phyloP scores from a whole-genome alignment of 129 eudicot genomes.

The Mikania micrantha region DNA sequence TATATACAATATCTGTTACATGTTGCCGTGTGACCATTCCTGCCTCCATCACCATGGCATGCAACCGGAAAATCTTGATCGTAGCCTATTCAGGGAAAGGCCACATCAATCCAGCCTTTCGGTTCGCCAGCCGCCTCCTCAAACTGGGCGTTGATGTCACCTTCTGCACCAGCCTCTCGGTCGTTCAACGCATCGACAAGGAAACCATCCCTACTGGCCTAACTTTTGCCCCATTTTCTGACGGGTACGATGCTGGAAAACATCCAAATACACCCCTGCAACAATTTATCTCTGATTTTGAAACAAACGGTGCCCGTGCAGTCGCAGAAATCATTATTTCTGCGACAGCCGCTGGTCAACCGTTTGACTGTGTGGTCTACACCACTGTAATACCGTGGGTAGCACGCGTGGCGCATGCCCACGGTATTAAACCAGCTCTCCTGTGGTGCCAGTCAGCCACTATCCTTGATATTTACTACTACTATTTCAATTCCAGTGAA shows the following conservation, averaged over 20 bases:
- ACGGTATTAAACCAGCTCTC: neutral
- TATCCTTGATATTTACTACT: neutral
- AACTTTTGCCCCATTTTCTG: too few relatives aligned
- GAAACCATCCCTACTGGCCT: too few relatives aligned
- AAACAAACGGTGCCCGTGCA: neutral
- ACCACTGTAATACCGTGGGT: neutral
- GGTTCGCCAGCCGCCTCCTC: too few relatives aligned
- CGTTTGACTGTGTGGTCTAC: neutral
- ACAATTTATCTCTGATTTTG: neutral
- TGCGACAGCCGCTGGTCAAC: neutral
- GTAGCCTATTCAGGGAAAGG: too few relatives aligned
- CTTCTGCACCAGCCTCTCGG: too few relatives aligned
- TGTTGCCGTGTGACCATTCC: too few relatives aligned
- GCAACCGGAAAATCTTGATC: too few relatives aligned
- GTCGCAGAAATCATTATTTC: neutral
- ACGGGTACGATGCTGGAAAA: too few relatives aligned
- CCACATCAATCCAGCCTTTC: too few relatives aligned
- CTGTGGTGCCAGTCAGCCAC: neutral
- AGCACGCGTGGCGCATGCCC: neutral
- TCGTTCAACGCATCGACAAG: too few relatives aligned
- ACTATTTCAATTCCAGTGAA: neutral
- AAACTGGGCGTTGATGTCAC: too few relatives aligned
- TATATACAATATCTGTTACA: too few relatives aligned
- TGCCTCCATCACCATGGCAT: neutral
- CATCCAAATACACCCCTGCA: neutral